Percentiles rank a stretch among this genome's conserved stretches.
Evolutionary conservation across 805 yeast species (phyloP).

Genomic region (Candida ficus): DNA sequence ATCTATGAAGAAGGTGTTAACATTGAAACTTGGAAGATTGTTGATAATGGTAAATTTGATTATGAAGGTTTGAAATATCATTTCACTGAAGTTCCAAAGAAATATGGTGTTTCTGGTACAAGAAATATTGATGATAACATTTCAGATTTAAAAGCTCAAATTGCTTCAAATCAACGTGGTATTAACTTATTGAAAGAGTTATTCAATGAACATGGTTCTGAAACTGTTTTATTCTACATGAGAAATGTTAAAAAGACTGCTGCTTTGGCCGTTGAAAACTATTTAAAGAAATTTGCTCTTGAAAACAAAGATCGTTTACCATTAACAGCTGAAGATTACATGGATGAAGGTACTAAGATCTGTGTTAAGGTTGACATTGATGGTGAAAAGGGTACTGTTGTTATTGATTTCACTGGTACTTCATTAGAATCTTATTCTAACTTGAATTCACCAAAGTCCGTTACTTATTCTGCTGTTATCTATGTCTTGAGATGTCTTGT

Average conservation of each 20-base stretch:
- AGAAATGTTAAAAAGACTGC: slow-evolving; percentile 40
- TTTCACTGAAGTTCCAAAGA: slow-evolving; percentile 42
- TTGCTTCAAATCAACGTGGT: slow-evolving; percentile 50
- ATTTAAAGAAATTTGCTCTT: slow-evolving; percentile 33
- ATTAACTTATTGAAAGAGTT: slow-evolving; percentile 38
- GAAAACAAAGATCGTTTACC: slow-evolving; percentile 33
- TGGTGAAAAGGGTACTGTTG: slow-evolving; percentile 34
- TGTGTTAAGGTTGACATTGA: slow-evolving; percentile 36
- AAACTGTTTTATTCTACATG: slow-evolving; percentile 43
- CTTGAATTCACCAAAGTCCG: slow-evolving; percentile 51
- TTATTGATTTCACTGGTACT: slow-evolving; percentile 49
- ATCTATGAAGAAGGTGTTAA: slow-evolving; percentile 54
- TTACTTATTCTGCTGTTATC: slow-evolving; percentile 47
- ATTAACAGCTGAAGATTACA: slow-evolving; percentile 40
- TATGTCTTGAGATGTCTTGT: slow-evolving; percentile 49
- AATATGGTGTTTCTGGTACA: slow-evolving; percentile 50
- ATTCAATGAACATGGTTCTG: slow-evolving; percentile 38
- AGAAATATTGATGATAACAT: slow-evolving; percentile 50
- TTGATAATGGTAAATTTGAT: slow-evolving; percentile 44
- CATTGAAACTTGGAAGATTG: slow-evolving; percentile 47
- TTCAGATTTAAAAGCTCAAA: slow-evolving; percentile 43
- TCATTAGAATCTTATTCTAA: slow-evolving; percentile 48
- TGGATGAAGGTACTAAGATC: slow-evolving; percentile 55
- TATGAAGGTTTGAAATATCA: slow-evolving; percentile 43
- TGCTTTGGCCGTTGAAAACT: slow-evolving; percentile 39